phyloP scores from a whole-genome alignment of 805 yeast genomes.

The Wickerhamiella shivajii region DNA sequence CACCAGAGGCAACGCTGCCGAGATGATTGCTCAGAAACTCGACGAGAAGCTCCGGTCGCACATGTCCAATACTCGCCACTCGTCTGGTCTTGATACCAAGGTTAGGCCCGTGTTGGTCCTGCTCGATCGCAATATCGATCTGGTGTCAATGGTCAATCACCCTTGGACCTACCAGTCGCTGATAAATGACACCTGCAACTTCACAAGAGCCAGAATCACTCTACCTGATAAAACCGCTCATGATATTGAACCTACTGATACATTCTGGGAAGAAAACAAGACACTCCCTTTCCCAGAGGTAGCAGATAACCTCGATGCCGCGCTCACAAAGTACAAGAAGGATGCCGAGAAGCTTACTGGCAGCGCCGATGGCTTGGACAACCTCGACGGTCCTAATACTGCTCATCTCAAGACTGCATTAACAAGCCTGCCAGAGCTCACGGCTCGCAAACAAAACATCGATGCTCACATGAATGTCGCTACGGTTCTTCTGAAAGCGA shows the following conservation, averaged over 20 bases:
- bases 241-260: slow-evolving; percentile 87
- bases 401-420: slow-evolving; percentile 50
- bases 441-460: slow-evolving; percentile 71
- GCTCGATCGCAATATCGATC: slow-evolving; percentile 77
- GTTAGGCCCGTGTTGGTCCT: slow-evolving; percentile 67
- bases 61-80: slow-evolving; percentile 49
- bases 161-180: slow-evolving; percentile 97
- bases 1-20: slow-evolving; percentile 90
- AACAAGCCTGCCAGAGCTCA: slow-evolving; percentile 80
- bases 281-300: slow-evolving; percentile 94
- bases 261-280: slow-evolving; percentile 77
- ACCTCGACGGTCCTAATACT: slow-evolving; percentile 47
- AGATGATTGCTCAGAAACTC: slow-evolving; percentile 73
- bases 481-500: slow-evolving; percentile 64
- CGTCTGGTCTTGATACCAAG: slow-evolving; percentile 13
- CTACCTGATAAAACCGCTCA: slow-evolving; percentile 33
- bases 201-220: slow-evolving; percentile 70
- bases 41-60: slow-evolving; percentile 77
- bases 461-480: slow-evolving; percentile 97
- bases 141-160: slow-evolving; percentile 88
- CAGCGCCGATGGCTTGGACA: slow-evolving; percentile 45
- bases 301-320: slow-evolving; percentile 90
- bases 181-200: slow-evolving; percentile 79
- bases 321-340: slow-evolving; percentile 61
- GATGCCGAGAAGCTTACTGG: slow-evolving; percentile 80